Conservation (phyloP, 2,329 filamentous ascomycete genomes). For the Ophiostoma sp. region DNA sequence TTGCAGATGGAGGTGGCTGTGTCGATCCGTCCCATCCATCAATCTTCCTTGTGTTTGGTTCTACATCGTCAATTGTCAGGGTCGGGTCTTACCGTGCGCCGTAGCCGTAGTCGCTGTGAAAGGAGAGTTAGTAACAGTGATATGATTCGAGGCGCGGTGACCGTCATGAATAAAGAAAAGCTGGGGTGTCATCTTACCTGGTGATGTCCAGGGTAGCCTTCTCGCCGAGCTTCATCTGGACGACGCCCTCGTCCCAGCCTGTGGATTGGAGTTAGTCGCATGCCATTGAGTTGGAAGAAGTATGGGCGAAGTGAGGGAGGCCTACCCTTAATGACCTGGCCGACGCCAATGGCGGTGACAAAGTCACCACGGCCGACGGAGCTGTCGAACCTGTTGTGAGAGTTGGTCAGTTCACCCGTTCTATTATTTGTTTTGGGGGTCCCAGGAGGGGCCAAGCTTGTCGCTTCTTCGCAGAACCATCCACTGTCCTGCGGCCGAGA, state of each 20-base stretch:
- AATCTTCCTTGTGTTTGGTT: neutral
- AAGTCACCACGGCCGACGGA: constrained; percentile 75
- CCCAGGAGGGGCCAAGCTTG: neutral
- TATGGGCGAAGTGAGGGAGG: too few relatives aligned
- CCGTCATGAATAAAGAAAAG: neutral
- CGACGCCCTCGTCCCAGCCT: constrained; percentile 85
- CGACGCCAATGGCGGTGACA: constrained; percentile 69
- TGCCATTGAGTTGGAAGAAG: neutral
- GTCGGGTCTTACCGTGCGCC: constrained; percentile 48
- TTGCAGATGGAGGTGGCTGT: neutral
- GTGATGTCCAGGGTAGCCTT: constrained; percentile 79
- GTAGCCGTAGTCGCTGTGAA: constrained; percentile 55
- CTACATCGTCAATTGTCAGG: neutral
- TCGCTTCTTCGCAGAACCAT: too few relatives aligned
- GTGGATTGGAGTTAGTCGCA: neutral
- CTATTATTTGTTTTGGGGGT: constrained; percentile 25
- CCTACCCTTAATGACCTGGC: constrained; percentile 78
- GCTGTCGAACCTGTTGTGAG: constrained; percentile 65
- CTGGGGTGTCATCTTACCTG: constrained; percentile 46
- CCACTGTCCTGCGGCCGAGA: neutral
- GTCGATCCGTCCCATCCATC: too few relatives aligned
- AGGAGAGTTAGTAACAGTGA: neutral
- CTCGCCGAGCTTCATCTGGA: constrained; percentile 83
- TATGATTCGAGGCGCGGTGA: neutral
- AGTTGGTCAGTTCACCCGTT: too few relatives aligned